Base-by-base conservation (phyloP, 352 stramenopile genomes). In the Pythium plurisporium region DNA sequence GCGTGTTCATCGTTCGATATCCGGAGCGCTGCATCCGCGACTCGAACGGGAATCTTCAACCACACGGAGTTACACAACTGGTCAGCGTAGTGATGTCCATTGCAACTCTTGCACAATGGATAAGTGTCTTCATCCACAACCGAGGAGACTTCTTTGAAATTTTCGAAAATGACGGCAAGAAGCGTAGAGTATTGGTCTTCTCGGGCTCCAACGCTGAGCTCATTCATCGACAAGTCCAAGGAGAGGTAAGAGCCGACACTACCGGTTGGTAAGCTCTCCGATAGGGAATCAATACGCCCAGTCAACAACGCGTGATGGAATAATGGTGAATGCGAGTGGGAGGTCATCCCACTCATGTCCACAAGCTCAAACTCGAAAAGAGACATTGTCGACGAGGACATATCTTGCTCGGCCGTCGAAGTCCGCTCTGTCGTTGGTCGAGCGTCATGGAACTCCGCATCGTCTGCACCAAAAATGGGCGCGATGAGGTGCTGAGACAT, bases 331-430 rank as follows among this genome's bases (percentile, higher is more conserved):
- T 59, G 43, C 4, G 73, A 78, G 53, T 76, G 72, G 22, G 78
- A 72, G 23, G 84, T 89, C 12, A 69, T 73, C 17, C 83, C 82
- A 41, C 78, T 91, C 27, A 95, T 63, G 67, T 93, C 83, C 43
- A 92, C 76, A 9, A 95, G 47, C 46, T 95, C 86, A 62, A 95
- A 94, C 50, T 93, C 79, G 45, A 95, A 91, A 33, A 91, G 55
- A 1, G 81, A 73, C 41, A 78, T 56, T 7, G 73, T 79, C 7
- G 75, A 85, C 10, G 65, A 77, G 8, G 80, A 81, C 69, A 87
- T 78, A 51, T 87, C 80, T 48, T 69, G 66, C 50, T 79, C 66
- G 25, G 59, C 55, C 52, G 27, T 59, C 62, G 70, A 56, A 33
- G 64, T 67, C 10, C 57, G 50, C 34, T 79, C 70, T 4, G 66